phyloP scores from a whole-genome alignment of 805 yeast species.

The Teunomyces kruisii region DNA sequence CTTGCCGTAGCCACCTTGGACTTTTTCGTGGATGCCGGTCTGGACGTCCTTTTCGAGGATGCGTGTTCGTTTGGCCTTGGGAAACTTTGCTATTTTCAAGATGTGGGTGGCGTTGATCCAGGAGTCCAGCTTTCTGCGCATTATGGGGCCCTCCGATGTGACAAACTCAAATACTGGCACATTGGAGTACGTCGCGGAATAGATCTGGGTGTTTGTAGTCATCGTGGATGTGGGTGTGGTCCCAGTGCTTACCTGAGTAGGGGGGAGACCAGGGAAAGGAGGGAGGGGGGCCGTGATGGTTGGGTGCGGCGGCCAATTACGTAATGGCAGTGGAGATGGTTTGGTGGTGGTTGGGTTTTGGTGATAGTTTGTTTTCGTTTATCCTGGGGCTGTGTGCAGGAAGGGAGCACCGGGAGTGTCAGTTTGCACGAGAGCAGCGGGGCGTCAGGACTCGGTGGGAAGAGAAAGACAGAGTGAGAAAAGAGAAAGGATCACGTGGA shows the following conservation, averaged over 20 bases:
- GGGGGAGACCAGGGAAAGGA: too few species aligned
- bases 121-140: slow-evolving; percentile 63
- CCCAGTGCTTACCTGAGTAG: not conserved
- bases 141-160: slow-evolving; percentile 66
- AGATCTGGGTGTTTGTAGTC: slow-evolving; percentile 33
- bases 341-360: slow-evolving; percentile 1
- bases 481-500: not conserved
- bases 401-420: not conserved
- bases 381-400: slow-evolving; percentile 6
- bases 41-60: slow-evolving; percentile 63
- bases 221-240: not conserved
- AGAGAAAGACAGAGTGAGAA: not conserved
- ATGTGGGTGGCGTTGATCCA: slow-evolving; percentile 75
- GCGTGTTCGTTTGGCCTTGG: slow-evolving; percentile 61
- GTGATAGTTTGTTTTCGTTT: slow-evolving; percentile 1
- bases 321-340: too few species aligned
- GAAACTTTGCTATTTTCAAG: slow-evolving; percentile 65
- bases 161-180: slow-evolving; percentile 69
- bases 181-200: slow-evolving; percentile 74
- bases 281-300: too few species aligned
- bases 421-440: too few species aligned
- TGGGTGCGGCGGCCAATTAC: too few species aligned
- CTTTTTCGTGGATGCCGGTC: slow-evolving; percentile 65
- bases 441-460: too few species aligned
- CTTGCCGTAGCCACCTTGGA: slow-evolving; percentile 74